Percentiles rank a stretch among this genome's conserved stretches.
Conservation (phyloP, 441 rosid genomes). For the Capsella rubella region DNA sequence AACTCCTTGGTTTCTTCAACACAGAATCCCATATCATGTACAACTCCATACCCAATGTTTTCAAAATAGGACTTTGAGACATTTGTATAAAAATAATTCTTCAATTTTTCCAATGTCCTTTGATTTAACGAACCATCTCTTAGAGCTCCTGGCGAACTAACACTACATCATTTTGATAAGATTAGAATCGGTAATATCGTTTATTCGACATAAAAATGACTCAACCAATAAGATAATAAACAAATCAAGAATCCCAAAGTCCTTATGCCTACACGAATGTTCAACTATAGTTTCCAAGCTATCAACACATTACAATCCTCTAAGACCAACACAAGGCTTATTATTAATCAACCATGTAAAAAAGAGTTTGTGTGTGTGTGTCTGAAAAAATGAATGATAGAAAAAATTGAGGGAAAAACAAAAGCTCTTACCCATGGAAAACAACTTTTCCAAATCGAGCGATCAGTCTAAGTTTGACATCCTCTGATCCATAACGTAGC, state of each 20-base stretch:
- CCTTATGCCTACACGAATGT: neutral
- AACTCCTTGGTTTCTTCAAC: slow-evolving; percentile 56
- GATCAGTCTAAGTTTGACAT: slow-evolving; percentile 52
- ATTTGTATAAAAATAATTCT: slow-evolving; percentile 54
- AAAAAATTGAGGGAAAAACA: neutral
- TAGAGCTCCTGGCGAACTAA: slow-evolving; percentile 42
- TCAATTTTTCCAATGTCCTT: slow-evolving; percentile 42
- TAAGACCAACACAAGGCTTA: neutral
- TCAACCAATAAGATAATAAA: neutral
- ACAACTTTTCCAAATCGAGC: slow-evolving; percentile 60
- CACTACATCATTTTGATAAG: neutral
- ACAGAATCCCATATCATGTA: slow-evolving; percentile 53
- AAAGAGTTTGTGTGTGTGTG: neutral
- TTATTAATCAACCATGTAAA: neutral
- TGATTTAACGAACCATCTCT: neutral
- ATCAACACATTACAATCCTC: neutral
- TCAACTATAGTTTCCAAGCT: neutral
- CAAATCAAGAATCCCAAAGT: neutral
- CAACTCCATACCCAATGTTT: slow-evolving; percentile 45
- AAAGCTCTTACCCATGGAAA: slow-evolving; percentile 50
- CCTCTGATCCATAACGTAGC: slow-evolving; percentile 35
- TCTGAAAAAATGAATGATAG: neutral
- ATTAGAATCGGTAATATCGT: neutral
- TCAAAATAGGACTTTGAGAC: slow-evolving; percentile 56
- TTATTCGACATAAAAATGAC: neutral